Percentiles rank a stretch among this genome's conserved stretches.
Conservation (phyloP, 2,329 filamentous ascomycete genomes). For the Aspergillus pseudotamarii region DNA sequence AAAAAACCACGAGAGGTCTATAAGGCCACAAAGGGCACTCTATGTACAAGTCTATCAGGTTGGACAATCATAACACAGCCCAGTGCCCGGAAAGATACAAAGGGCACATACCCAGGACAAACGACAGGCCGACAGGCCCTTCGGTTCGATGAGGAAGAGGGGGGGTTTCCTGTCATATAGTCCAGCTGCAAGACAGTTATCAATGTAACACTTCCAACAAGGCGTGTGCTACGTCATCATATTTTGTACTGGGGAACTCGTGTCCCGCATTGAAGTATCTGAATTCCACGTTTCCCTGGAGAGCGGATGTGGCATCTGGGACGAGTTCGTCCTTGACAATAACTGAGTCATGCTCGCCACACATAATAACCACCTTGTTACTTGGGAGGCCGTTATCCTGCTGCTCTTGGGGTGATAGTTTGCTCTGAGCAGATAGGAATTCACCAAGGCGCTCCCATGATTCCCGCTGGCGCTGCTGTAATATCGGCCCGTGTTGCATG, state of each 20-base stretch:
- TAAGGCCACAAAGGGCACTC: background rate
- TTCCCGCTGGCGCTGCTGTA: slow-evolving; percentile 57
- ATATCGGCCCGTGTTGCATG: slow-evolving; percentile 70
- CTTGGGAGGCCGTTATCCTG: slow-evolving; percentile 37
- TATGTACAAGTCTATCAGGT: slow-evolving; percentile 18
- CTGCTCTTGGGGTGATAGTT: slow-evolving; percentile 27
- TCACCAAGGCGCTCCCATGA: slow-evolving; percentile 63
- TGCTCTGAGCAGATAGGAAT: slow-evolving; percentile 50
- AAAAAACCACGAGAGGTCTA: background rate
- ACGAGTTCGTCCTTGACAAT: slow-evolving; percentile 66
- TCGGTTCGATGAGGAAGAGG: background rate
- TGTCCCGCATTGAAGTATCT: slow-evolving; percentile 66
- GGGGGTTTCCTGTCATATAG: background rate
- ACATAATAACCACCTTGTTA: slow-evolving; percentile 63
- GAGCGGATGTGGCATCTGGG: slow-evolving; percentile 60
- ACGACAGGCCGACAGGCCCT: background rate
- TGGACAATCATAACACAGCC: background rate
- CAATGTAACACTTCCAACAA: slow-evolving; percentile 44
- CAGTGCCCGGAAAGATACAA: background rate
- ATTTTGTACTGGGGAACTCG: slow-evolving; percentile 67
- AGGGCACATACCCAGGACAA: background rate
- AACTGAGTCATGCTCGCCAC: slow-evolving; percentile 68
- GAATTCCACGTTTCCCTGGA: slow-evolving; percentile 63
- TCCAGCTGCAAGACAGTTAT: slow-evolving; percentile 2
- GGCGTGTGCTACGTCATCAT: slow-evolving; percentile 60